Base-by-base conservation (phyloP, 768 basidiomycete species). In the Mycena galopus region DNA sequence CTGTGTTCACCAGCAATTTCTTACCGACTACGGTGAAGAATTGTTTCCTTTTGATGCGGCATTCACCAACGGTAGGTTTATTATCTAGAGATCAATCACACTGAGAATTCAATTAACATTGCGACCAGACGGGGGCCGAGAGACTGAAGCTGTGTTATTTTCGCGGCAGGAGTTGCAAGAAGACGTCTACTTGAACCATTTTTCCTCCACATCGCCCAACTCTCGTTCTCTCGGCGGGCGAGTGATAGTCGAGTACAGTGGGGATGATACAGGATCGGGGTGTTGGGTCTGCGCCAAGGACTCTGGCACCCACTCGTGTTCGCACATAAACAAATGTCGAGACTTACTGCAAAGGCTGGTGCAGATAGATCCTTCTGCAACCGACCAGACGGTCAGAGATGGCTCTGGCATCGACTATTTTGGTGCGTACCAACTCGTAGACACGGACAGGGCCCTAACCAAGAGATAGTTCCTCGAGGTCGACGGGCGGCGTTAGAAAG, bases 1-100 rank as follows among this genome's bases (percentile, higher is more conserved):
- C 5, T 71, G 64, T 33, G 64, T 71, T 33, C 70, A 68, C n/a
- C 27, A 64, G n/a, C 37, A 32, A 23, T 71, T 71, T 39, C 47
- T 65, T 14, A 16, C 12, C 4, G 70, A 73, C 17, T 62, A 61
- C 30, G 72, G 64, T 19, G 27, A 50, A 4, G 70, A 71, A 47
- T 9, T 64, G 21, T 71, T 71, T 37, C 53, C 30, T 19, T 30
- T 25, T 4, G 62, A 39, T 7, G 50, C 47, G 21, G 10, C 14
- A 56, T 47, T 56, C 25, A 30, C 21, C 8, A 27, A 47, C 9
- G 6, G 39, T 29, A 29, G 21, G 58, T 44, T 6, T 25, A 42
- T 11, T 25, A 29, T 27, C 11, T n/a, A 9, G 55, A 50, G 12
- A 23, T 39, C 25, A 42, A 12, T 61, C 9, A 8, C 32, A 29